Base-by-base conservation (phyloP, 1,284 basidiomycete species). In the Ganoderma leucocontextum region DNA sequence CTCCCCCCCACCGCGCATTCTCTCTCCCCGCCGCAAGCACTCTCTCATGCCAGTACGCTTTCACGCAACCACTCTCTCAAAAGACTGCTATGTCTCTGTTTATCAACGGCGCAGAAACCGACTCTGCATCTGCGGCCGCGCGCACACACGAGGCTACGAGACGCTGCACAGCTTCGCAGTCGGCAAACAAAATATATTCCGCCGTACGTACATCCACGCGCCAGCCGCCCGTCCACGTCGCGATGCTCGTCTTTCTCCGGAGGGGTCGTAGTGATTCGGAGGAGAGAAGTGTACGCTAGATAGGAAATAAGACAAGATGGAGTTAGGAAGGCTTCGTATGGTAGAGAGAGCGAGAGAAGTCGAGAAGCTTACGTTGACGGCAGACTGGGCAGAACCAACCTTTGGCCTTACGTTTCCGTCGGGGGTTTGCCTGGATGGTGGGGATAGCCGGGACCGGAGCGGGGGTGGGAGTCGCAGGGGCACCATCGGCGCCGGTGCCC, bases 311-410 rank as follows among this genome's bases (percentile, higher is more conserved):
- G 35, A 61, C n/a, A 17, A 22, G 62, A 64, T n/a, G n/a, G n/a
- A n/a, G n/a, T n/a, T n/a, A n/a, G n/a, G n/a, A n/a, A n/a, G n/a
- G n/a, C n/a, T n/a, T n/a, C n/a, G n/a, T n/a, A n/a, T n/a, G n/a
- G n/a, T n/a, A 17, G 49, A 60, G 44, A 39, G 53, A 68, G n/a
- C n/a, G 44, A 47, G 57, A 36, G 55, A 42, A 41, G 5, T 3
- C 3, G 22, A 62, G 69, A 64, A 17, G 84, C 91, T 79, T 73
- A 92, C 91, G 94, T 84, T 96, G 95, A 75, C 95, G 87, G 78
- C 95, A 96, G 62, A 97, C 94, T 38, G 95, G 95, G 78, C 95
- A 97, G 86, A 94, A 95, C 95, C 95, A 97, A 17, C 95, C 95
- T 80, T 97, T 97, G 1, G 94, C 92, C 82, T 94, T 96, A 74